Conservation (phyloP, 371 early-diverging fungal genomes). For the Mortierella sp. region DNA sequence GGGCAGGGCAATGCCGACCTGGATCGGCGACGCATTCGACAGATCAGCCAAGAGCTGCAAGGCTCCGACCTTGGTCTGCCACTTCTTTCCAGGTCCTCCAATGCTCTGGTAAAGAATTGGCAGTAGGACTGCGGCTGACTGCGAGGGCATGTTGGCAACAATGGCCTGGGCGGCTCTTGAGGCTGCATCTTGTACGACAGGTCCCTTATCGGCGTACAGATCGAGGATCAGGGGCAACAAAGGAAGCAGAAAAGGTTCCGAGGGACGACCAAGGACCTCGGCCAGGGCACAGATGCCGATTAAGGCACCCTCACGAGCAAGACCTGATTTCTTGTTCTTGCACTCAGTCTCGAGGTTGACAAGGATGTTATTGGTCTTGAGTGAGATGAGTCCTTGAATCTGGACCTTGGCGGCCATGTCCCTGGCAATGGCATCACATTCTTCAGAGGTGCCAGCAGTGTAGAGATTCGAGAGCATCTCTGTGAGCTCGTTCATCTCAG, state of each 20-base stretch:
- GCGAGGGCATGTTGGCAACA: slow-evolving; percentile 63
- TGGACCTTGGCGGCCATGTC: slow-evolving; percentile 63
- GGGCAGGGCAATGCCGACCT: slow-evolving; percentile 73
- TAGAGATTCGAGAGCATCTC: slow-evolving; percentile 65
- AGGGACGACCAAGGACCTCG: slow-evolving; percentile 63
- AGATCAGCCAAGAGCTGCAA: slow-evolving; percentile 66
- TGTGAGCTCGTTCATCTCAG: slow-evolving; percentile 36
- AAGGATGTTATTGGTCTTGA: slow-evolving; percentile 70
- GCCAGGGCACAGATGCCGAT: slow-evolving; percentile 76
- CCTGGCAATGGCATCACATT: slow-evolving; percentile 68
- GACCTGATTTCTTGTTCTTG: slow-evolving; percentile 77
- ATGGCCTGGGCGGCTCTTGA: slow-evolving; percentile 66
- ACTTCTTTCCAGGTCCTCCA: slow-evolving; percentile 73
- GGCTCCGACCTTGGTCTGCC: slow-evolving; percentile 83
- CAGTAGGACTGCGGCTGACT: slow-evolving; percentile 66
- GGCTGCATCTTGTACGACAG: slow-evolving; percentile 81
- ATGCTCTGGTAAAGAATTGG: slow-evolving; percentile 74
- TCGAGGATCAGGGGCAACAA: slow-evolving; percentile 70
- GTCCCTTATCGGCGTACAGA: slow-evolving; percentile 78
- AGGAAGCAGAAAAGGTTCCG: slow-evolving; percentile 73
- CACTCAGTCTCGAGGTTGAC: slow-evolving; percentile 64
- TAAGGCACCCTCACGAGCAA: slow-evolving; percentile 78
- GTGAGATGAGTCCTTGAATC: slow-evolving; percentile 62
- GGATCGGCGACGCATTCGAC: slow-evolving; percentile 70
- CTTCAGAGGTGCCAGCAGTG: slow-evolving; percentile 68